Percentiles rank a stretch among this genome's conserved stretches.
phyloP scores from a whole-genome alignment of 306 rosid genomes.

The Ceratonia siliqua region DNA sequence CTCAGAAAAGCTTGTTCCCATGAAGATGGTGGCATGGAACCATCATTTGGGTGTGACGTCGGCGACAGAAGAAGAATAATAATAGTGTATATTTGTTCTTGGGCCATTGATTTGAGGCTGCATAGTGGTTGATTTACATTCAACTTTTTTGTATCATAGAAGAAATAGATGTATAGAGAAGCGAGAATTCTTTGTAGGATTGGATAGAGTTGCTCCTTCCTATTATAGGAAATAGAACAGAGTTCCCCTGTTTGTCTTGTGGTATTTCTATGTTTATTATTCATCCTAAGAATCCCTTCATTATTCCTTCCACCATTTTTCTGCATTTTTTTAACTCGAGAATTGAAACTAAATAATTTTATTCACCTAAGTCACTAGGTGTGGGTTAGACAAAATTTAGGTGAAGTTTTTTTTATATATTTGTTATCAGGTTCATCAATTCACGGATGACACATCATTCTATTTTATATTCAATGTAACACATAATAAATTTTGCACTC shows the following conservation, averaged over 20 bases:
- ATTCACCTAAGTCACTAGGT: too few relatives aligned
- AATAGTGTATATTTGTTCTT: conserved; percentile 29
- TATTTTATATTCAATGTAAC: too few relatives aligned
- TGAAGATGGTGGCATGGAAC: conserved; percentile 38
- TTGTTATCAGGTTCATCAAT: too few relatives aligned
- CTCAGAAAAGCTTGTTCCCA: conserved; percentile 25
- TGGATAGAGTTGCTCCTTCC: conserved; percentile 29
- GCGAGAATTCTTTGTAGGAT: conserved; percentile 42
- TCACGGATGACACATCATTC: too few relatives aligned
- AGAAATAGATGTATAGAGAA: conserved; percentile 31
- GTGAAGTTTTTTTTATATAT: too few relatives aligned
- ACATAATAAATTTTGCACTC: too few relatives aligned
- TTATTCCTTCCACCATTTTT: neutral
- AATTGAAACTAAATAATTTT: too few relatives aligned
- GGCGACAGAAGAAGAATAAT: conserved; percentile 29
- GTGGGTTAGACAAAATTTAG: too few relatives aligned
- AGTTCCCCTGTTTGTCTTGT: neutral
- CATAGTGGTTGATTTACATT: conserved; percentile 23
- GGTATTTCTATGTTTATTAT: neutral
- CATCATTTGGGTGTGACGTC: conserved; percentile 33
- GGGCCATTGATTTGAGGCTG: conserved; percentile 35
- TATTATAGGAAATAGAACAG: conserved; percentile 15
- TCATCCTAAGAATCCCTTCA: neutral
- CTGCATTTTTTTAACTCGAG: neutral
- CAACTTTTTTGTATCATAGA: conserved; percentile 34